Evolutionary conservation across 2,329 filamentous ascomycete genomes (phyloP).

Genomic region (Venturia asperata): DNA sequence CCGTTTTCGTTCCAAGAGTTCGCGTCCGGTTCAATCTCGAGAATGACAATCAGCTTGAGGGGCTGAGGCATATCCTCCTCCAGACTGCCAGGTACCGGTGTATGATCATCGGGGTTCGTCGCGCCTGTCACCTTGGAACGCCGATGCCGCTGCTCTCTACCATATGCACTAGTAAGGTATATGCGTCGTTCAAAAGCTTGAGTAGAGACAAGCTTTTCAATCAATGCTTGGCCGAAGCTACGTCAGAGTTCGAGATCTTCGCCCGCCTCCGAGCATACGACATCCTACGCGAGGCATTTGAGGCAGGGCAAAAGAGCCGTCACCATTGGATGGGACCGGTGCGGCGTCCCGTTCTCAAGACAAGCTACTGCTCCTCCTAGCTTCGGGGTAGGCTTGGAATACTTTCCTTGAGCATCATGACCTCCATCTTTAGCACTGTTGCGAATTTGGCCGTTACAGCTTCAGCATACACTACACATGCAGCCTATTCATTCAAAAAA

Average conservation of each 20-base stretch:
- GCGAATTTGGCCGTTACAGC: background rate
- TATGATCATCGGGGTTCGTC: no score
- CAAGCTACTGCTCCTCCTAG: slow-evolving; percentile 3
- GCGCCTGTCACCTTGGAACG: background rate
- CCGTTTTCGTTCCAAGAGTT: background rate
- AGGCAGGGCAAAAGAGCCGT: background rate
- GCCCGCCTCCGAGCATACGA: background rate
- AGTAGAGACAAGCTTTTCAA: no score
- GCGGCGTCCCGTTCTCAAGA: background rate
- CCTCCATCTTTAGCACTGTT: background rate
- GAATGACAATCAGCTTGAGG: background rate
- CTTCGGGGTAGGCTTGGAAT: background rate
- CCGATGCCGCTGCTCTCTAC: background rate
- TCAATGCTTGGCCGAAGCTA: background rate
- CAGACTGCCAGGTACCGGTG: no score
- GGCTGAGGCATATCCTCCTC: background rate
- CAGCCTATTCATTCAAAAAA: background rate
- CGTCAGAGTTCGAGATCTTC: background rate
- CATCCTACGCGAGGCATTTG: background rate
- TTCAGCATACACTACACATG: background rate
- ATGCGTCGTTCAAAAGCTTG: background rate
- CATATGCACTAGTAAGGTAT: background rate
- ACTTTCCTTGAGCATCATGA: slow-evolving; percentile 3
- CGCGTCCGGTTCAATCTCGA: background rate
- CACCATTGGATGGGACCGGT: background rate